Evolutionary conservation across 2,329 filamentous ascomycete species (phyloP).

Genomic region (Byssoonygena ceratinophila): DNA sequence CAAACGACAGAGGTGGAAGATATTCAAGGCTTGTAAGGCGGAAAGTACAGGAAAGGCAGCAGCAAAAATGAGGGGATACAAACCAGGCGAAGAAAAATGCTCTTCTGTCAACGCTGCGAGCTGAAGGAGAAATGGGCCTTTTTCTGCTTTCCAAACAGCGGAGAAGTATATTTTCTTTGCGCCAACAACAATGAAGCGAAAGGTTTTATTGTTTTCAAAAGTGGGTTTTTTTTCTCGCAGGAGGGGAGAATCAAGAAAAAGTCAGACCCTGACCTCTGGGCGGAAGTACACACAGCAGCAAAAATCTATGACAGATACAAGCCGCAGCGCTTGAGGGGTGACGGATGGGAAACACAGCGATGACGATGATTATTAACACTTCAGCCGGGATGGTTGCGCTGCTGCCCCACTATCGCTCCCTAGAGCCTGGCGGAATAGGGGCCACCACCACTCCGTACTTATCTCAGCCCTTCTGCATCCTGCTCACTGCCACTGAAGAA

Average conservation of each 20-base stretch:
- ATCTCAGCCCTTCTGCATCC: too few relatives aligned
- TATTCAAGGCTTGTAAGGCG: too few relatives aligned
- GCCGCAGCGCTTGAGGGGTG: not conserved
- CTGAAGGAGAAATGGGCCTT: too few relatives aligned
- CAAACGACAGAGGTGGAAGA: too few relatives aligned
- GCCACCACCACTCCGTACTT: not conserved
- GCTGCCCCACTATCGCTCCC: not conserved
- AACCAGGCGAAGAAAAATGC: not conserved
- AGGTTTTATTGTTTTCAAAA: not conserved
- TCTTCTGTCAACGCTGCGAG: too few relatives aligned
- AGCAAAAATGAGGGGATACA: not conserved
- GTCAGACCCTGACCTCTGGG: not conserved
- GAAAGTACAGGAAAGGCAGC: too few relatives aligned
- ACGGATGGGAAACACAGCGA: not conserved
- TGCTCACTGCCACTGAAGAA: too few relatives aligned
- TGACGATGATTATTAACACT: not conserved
- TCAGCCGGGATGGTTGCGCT: not conserved
- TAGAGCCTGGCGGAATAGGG: not conserved
- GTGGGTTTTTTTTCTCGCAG: not conserved
- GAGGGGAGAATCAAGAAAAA: constrained; percentile 5
- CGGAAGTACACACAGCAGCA: not conserved
- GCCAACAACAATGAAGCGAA: not conserved
- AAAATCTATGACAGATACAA: not conserved
- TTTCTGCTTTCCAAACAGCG: too few relatives aligned
- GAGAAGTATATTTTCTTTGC: not conserved